Percentiles rank a stretch among this genome's conserved stretches.
Evolutionary conservation across 441 rosid genomes (phyloP).

Genomic region (Flueggea neowawraea): DNA sequence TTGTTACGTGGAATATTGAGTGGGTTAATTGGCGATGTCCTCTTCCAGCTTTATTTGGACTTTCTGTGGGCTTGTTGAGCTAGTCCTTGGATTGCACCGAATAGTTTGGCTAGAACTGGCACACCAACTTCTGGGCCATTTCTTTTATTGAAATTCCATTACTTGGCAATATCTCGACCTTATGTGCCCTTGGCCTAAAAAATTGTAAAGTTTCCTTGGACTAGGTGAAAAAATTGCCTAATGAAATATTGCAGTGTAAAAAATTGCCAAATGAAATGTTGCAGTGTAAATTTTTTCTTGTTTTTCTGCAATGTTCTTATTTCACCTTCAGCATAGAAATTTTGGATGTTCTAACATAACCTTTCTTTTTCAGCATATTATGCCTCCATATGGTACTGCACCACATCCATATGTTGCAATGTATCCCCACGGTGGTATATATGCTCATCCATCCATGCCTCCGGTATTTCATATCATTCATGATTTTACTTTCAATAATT

Average conservation of each 20-base stretch:
- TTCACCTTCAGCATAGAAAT: background rate
- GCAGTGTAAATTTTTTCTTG: background rate
- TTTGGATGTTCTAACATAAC: conserved; percentile 7
- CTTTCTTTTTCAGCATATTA: conserved; percentile 61
- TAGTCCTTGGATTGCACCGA: no score
- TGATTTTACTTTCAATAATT: conserved; percentile 9
- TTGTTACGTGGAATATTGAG: no score
- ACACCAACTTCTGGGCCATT: no score
- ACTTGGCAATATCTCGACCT: no score
- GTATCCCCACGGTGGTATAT: conserved; percentile 97
- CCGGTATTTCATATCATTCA: conserved; percentile 53
- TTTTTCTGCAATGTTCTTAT: background rate
- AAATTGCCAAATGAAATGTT: background rate
- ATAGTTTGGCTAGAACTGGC: no score
- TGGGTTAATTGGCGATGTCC: no score
- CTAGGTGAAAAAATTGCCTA: background rate
- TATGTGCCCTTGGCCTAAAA: no score
- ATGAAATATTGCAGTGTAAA: no score
- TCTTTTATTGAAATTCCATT: no score
- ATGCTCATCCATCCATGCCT: conserved; percentile 86
- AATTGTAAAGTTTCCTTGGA: background rate
- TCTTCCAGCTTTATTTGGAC: no score
- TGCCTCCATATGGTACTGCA: conserved; percentile 96
- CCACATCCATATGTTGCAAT: conserved; percentile 94
- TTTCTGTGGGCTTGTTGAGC: no score